These are phyloP conservation scores for Solanum chmielewskii DNA, from an alignment of 257 asterid genomes.

Conservation along the genomic window DNA sequence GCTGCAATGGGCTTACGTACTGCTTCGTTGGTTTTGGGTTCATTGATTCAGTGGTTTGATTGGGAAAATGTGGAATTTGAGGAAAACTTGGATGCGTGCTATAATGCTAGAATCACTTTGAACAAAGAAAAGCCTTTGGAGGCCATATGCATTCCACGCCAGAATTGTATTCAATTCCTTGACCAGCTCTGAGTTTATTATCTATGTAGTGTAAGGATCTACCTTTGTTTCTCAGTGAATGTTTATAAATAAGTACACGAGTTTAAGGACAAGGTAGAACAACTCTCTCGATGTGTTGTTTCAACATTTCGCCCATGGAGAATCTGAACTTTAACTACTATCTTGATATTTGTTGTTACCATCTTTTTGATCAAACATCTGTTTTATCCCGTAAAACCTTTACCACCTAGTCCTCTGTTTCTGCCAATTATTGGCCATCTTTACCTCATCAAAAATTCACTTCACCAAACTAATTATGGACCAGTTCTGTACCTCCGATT, in stretches of 20 bases:
- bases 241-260: background rate
- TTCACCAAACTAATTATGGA: constrained; percentile 29
- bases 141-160: constrained; percentile 23
- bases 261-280: background rate
- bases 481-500: constrained; percentile 27
- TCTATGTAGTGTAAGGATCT: background rate
- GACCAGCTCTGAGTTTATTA: constrained; percentile 3
- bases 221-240: background rate
- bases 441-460: constrained; percentile 27
- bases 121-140: constrained; percentile 31
- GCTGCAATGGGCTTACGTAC: constrained; percentile 26
- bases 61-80: constrained; percentile 16
- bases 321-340: background rate
- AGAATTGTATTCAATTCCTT: constrained; percentile 14
- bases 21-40: constrained; percentile 32
- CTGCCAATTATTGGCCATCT: constrained; percentile 54
- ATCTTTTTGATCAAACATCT: background rate
- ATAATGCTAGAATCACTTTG: background rate
- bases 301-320: background rate
- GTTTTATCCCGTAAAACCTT: background rate
- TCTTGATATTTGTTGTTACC: background rate
- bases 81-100: constrained; percentile 5
- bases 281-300: background rate
- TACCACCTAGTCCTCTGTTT: constrained; percentile 34
- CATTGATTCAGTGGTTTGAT: constrained; percentile 44